A percentile compares a stretch with the other conserved stretches of the same genome.
phyloP scores from a whole-genome alignment of 108 stramenopile genomes.

The Nitzschia putrida region DNA sequence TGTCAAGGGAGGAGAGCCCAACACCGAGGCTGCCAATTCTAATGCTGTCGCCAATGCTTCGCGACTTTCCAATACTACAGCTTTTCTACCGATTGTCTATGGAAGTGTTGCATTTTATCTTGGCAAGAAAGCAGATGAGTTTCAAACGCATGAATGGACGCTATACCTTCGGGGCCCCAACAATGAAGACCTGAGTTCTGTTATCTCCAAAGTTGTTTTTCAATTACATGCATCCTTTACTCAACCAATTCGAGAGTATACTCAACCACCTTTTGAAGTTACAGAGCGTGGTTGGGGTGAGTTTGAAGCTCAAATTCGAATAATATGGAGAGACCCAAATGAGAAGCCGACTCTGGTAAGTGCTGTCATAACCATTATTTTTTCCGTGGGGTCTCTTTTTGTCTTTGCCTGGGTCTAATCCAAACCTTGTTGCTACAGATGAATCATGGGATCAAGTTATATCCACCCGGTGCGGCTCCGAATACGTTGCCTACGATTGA shows the following conservation, averaged over 20 bases:
- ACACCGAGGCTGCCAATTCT: no score
- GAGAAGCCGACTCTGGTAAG: conserved; percentile 67
- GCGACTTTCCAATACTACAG: conserved; percentile 60
- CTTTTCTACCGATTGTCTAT: conserved; percentile 89
- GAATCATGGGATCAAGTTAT: conserved; percentile 85
- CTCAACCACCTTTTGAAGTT: conserved; percentile 85
- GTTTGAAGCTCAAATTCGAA: conserved; percentile 93
- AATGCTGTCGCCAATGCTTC: neutral
- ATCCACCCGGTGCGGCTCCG: conserved; percentile 59
- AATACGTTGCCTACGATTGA: conserved; percentile 16
- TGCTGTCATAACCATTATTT: neutral
- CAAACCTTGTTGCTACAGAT: neutral
- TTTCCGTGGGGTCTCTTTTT: neutral
- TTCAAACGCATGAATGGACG: conserved; percentile 88
- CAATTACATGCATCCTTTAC: conserved; percentile 94
- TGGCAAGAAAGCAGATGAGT: conserved; percentile 84
- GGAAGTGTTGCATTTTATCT: conserved; percentile 92
- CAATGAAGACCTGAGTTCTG: conserved; percentile 75
- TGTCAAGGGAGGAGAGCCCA: no score
- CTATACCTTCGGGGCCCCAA: conserved; percentile 88
- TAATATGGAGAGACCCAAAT: conserved; percentile 85
- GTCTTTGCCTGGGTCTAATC: neutral
- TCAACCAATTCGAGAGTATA: conserved; percentile 80
- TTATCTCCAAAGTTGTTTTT: conserved; percentile 92
- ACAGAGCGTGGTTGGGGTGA: conserved; percentile 99